Evolutionary conservation across 2,329 filamentous ascomycete genomes (phyloP).

Genomic region (Epichloe uncinata): DNA sequence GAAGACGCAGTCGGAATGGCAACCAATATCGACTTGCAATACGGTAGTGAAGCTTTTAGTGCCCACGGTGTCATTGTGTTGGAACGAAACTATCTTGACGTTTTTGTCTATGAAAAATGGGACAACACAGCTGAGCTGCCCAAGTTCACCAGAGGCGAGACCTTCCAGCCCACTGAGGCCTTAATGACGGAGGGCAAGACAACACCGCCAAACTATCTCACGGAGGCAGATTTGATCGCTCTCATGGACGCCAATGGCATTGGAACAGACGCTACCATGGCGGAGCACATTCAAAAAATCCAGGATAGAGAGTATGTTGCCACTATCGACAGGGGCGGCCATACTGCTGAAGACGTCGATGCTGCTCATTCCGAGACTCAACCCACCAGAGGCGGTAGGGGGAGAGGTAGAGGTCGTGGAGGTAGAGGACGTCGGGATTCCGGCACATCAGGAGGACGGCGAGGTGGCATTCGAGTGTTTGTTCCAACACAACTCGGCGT

Average conservation of each 20-base stretch:
- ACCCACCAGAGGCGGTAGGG: conserved; percentile 29
- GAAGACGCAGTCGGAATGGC: conserved; percentile 81
- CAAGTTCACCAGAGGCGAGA: conserved; percentile 63
- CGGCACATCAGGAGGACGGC: conserved; percentile 27
- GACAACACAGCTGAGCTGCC: conserved; percentile 75
- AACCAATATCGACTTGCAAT: conserved; percentile 73
- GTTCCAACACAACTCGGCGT: conserved; percentile 86
- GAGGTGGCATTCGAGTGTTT: conserved; percentile 61
- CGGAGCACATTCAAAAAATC: conserved; percentile 94
- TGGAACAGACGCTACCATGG: conserved; percentile 97
- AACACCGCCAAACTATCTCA: conserved; percentile 69
- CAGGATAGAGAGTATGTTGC: conserved; percentile 79
- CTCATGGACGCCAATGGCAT: conserved; percentile 99
- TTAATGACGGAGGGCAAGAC: conserved; percentile 89
- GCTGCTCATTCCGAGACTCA: conserved; percentile 14
- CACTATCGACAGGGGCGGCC: conserved; percentile 35
- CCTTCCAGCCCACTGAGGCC: conserved; percentile 77
- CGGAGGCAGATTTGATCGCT: conserved; percentile 87
- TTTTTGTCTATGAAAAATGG: conserved; percentile 96
- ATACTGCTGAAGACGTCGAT: conserved; percentile 25
- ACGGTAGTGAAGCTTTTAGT: conserved; percentile 71
- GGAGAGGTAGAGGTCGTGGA: conserved; percentile 34
- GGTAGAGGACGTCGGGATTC: conserved; percentile 25
- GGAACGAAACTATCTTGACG: conserved; percentile 84
- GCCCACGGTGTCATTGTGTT: conserved; percentile 75